A percentile compares a stretch with the other conserved stretches of the same genome.
Evolutionary conservation across 768 basidiomycete species (phyloP).

Genomic region (Pleurotus salmoneostramineus): DNA sequence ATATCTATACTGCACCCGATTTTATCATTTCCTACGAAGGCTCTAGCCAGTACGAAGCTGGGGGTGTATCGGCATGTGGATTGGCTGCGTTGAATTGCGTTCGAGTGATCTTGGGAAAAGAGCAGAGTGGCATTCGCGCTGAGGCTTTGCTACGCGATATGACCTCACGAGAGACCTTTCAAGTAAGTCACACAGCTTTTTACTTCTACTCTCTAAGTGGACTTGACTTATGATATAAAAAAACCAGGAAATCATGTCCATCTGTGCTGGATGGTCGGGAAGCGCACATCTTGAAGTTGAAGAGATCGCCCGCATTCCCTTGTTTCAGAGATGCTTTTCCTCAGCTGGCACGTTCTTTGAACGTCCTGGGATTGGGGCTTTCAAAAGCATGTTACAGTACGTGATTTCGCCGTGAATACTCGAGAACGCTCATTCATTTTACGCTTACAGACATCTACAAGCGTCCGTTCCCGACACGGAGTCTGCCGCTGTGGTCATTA

Average conservation of each 20-base stretch:
- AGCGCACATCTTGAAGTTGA: constrained; percentile 9
- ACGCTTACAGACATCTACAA: constrained; percentile 21
- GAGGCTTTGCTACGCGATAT: constrained; percentile 27
- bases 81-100: constrained; percentile 66
- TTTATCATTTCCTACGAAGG: constrained; percentile 2
- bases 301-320: background rate
- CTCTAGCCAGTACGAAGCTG: constrained; percentile 1
- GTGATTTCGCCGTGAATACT: no score
- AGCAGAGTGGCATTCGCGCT: constrained; percentile 23
- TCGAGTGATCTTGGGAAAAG: constrained; percentile 39
- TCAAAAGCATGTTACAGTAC: constrained; percentile 7
- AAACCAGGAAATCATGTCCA: constrained; percentile 10
- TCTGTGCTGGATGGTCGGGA: constrained; percentile 9
- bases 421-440: background rate
- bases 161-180: constrained; percentile 24
- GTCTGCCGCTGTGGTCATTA: constrained; percentile 48
- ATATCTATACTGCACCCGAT: background rate
- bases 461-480: constrained; percentile 11
- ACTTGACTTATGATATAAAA: background rate
- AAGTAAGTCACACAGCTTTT: constrained; percentile 24
- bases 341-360: constrained; percentile 1
- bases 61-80: constrained; percentile 43
- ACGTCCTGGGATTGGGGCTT: background rate
- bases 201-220: background rate
- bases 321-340: background rate